Evolutionary conservation across 148 eudicot genomes (phyloP).

Genomic region (Chenopodium berlandieri): DNA sequence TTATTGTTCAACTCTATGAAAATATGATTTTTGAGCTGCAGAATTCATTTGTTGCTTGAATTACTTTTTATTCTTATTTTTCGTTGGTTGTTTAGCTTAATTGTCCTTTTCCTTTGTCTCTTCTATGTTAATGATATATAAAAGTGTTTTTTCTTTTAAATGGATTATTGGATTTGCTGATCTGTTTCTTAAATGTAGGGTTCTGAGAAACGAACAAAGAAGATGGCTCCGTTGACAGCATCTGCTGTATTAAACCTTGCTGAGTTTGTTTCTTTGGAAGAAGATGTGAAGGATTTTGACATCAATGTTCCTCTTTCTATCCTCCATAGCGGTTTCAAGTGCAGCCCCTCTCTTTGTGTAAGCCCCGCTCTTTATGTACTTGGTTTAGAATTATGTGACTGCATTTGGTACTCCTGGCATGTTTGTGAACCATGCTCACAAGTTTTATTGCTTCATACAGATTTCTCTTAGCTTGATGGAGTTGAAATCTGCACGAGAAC

Average conservation of each 20-base stretch:
- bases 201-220: slow-evolving; percentile 39
- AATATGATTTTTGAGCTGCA: background rate
- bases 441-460: slow-evolving; percentile 30
- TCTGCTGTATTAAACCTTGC: slow-evolving; percentile 55
- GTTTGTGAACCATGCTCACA: background rate
- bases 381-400: background rate
- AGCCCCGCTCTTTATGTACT: slow-evolving; percentile 17
- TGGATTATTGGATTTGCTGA: background rate
- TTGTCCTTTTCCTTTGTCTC: background rate
- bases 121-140: too few species aligned
- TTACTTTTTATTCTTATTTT: background rate
- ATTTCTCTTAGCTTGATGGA: slow-evolving; percentile 47
- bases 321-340: slow-evolving; percentile 23
- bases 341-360: slow-evolving; percentile 50
- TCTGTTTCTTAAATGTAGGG: slow-evolving; percentile 29
- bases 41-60: background rate
- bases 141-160: too few species aligned
- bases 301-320: slow-evolving; percentile 46
- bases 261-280: slow-evolving; percentile 46
- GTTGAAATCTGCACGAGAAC: slow-evolving; percentile 36
- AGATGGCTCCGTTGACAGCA: slow-evolving; percentile 35
- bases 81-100: background rate
- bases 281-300: slow-evolving; percentile 35
- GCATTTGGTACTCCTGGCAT: slow-evolving; percentile 2
- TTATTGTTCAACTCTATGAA: background rate